A percentile compares a stretch with the other conserved stretches of the same genome.
Conservation (phyloP, 2,329 filamentous ascomycete genomes). For the Clarireedia paspali region DNA sequence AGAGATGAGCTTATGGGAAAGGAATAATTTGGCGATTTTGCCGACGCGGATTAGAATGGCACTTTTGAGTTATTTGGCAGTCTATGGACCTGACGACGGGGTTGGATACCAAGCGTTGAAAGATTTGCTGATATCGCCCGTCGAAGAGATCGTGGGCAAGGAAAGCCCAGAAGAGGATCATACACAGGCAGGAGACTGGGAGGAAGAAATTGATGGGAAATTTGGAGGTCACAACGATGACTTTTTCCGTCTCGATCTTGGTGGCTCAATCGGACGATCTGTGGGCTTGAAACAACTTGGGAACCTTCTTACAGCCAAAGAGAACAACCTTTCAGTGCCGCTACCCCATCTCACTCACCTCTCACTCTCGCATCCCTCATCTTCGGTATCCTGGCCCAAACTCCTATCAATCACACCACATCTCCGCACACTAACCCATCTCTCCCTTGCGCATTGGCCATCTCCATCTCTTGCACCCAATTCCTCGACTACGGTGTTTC, state of each 20-base stretch:
- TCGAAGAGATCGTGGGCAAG: background rate
- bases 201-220: slow-evolving; percentile 10
- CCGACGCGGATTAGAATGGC: slow-evolving; percentile 45
- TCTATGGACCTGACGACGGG: slow-evolving; percentile 36
- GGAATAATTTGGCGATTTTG: slow-evolving; percentile 47
- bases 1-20: slow-evolving; percentile 47
- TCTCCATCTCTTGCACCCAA: slow-evolving; percentile 50
- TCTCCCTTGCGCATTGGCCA: slow-evolving; percentile 56
- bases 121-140: slow-evolving; percentile 35
- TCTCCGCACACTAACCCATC: slow-evolving; percentile 48
- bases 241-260: slow-evolving; percentile 47
- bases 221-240: slow-evolving; percentile 34
- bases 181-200: slow-evolving; percentile 10
- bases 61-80: slow-evolving; percentile 43
- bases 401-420: slow-evolving; percentile 47
- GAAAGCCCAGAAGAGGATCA: background rate
- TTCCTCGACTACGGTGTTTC: slow-evolving; percentile 40
- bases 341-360: slow-evolving; percentile 53
- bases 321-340: slow-evolving; percentile 12
- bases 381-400: slow-evolving; percentile 48
- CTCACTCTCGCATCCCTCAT: slow-evolving; percentile 40
- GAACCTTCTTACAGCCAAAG: background rate
- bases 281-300: slow-evolving; percentile 45
- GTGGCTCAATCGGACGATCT: slow-evolving; percentile 42
- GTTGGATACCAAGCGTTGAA: slow-evolving; percentile 44